These are phyloP conservation scores for Coemansia sp. DNA, from an alignment of 192 early-diverging fungal genomes.

Conservation along the genomic window DNA sequence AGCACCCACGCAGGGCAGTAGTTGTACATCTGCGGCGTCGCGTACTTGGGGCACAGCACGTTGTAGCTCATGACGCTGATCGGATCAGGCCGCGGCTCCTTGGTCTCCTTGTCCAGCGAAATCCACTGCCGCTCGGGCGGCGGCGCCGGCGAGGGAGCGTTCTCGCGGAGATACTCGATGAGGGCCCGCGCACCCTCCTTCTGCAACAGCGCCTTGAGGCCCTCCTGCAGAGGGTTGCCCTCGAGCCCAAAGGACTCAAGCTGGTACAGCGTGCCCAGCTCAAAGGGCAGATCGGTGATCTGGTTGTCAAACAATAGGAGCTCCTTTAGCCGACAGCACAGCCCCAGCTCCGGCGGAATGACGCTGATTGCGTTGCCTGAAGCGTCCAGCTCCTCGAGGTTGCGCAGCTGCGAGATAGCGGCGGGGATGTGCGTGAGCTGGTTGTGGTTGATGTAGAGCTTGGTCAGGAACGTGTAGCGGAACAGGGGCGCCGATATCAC, in stretches of 20 bases:
- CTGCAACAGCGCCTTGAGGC: conserved; percentile 71
- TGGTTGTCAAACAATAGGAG: conserved; percentile 90
- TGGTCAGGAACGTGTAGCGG: conserved; percentile 81
- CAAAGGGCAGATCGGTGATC: conserved; percentile 76
- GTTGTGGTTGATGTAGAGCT: conserved; percentile 96
- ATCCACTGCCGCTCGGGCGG: conserved; percentile 93
- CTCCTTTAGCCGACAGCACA: conserved; percentile 76
- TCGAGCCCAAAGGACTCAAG: conserved; percentile 89
- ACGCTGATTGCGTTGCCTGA: conserved; percentile 83
- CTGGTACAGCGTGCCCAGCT: conserved; percentile 86
- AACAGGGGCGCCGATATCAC: conserved; percentile 75
- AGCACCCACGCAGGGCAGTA: conserved; percentile 96
- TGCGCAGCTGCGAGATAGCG: conserved; percentile 62
- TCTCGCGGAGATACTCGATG: conserved; percentile 83
- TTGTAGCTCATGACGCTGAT: conserved; percentile 94
- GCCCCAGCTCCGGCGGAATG: conserved; percentile 85
- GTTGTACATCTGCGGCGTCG: conserved; percentile 79
- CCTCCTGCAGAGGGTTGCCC: conserved; percentile 89
- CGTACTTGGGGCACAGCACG: conserved; percentile 85
- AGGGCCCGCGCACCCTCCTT: conserved; percentile 85
- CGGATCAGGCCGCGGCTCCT: conserved; percentile 61
- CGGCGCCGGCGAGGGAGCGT: conserved; percentile 68
- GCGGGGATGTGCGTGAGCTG: conserved; percentile 72
- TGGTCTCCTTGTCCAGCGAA: conserved; percentile 70
- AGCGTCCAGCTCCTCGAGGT: conserved; percentile 74